Evolutionary conservation across 257 asterid genomes (phyloP), one percentile per base, ranked within the genome.

Genomic region (Echium plantagineum): DNA sequence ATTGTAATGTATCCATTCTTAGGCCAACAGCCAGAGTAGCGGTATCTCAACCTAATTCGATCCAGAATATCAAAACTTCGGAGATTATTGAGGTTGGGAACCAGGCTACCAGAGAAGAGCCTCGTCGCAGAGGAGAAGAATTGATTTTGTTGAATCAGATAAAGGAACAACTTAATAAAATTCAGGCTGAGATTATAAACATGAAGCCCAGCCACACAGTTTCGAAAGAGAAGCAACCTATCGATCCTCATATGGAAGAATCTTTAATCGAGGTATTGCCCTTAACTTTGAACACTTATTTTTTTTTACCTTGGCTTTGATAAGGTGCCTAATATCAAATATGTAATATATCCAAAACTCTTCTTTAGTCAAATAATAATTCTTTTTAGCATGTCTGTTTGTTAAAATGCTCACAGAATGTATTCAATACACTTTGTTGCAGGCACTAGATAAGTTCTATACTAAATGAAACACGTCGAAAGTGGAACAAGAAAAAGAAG

Each of bases 141-240:
- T 35, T 85, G 66, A 77, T 67, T 62, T 73, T 83, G 73, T 70
- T 91, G 82, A 77, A 71, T 53, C 89, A 88, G 72, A 88, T 88
- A 59, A 78, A 63, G 52, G 83, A 74, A 70, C 73, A 83, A 57
- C 54, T 91, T 58, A 70, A 56, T 75, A 64, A 72, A 38, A 52
- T 91, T 59, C 84, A 81, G n/a, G 53, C 62, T 31, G 94, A 85
- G 63, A 69, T 91, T 63, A 73, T 62, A 67, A 63, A 64, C 49
- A 76, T 53, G 81, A 84, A 76, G 68, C 66, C 22, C 18, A 72
- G 68, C 74, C 71, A 75, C 59, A 17, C 58, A 16, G 48, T 71
- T 24, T 47, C 10, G 22, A 66, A 52, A 28, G 80, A 83, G 5
- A 80, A 83, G 47, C 71, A 71, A 18, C 58, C 80, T 51, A 46